A percentile compares a stretch with the other conserved stretches of the same genome.
These are phyloP conservation scores for Cudoniella acicularis DNA, from an alignment of 495 filamentous ascomycete species.

Conservation along the genomic window DNA sequence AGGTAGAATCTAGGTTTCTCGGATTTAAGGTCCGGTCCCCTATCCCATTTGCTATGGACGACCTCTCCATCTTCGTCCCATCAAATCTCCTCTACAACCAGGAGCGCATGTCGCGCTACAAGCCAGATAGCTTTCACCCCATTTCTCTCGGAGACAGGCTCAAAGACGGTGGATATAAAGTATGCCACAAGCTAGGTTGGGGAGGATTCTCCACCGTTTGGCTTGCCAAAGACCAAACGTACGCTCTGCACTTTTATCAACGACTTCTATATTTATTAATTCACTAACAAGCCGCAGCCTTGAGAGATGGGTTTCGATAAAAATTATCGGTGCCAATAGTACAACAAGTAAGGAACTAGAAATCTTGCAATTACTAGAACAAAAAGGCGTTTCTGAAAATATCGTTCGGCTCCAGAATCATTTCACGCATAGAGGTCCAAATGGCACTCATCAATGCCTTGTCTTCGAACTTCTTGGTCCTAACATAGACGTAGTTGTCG, in stretches of 20 bases:
- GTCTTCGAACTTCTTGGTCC: conserved; percentile 43
- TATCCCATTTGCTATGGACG: too few species aligned
- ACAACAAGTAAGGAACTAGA: conserved; percentile 12
- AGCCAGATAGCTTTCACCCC: conserved; percentile 40
- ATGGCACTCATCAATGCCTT: conserved; percentile 42
- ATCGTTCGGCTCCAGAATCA: conserved; percentile 35
- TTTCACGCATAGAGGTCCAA: conserved; percentile 38
- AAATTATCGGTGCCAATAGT: conserved; percentile 31
- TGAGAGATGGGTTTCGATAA: conserved; percentile 34
- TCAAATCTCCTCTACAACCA: too few species aligned
- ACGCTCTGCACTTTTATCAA: not conserved
- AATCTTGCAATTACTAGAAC: conserved; percentile 9
- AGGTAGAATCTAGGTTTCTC: too few species aligned
- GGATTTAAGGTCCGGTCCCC: too few species aligned
- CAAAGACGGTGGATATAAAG: conserved; percentile 30
- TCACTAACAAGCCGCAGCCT: not conserved
- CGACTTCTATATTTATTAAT: not conserved
- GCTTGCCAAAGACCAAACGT: conserved; percentile 35
- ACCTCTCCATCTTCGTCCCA: too few species aligned
- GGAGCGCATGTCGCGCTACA: conserved; percentile 33
- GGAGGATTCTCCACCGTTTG: conserved; percentile 42
- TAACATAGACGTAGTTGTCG: conserved; percentile 14
- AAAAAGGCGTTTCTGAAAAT: conserved; percentile 21
- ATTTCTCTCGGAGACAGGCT: conserved; percentile 32
- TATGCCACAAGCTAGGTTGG: conserved; percentile 41